Percentiles rank a stretch among this genome's conserved stretches.
phyloP scores from a whole-genome alignment of 2,329 filamentous ascomycete genomes.

The Knoxdaviesia capensis region DNA sequence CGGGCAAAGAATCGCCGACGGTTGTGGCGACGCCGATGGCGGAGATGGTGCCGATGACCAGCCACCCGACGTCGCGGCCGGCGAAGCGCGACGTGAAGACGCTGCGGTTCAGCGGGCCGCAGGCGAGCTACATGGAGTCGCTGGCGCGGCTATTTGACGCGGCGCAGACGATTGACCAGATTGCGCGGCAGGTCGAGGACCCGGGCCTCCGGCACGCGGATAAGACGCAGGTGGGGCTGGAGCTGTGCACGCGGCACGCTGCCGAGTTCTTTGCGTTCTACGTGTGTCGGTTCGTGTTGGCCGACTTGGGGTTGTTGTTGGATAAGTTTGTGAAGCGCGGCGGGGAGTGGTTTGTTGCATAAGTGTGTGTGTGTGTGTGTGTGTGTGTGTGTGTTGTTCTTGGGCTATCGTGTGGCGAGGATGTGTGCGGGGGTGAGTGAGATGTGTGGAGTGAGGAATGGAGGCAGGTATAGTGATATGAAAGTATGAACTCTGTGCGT shows the following conservation, averaged over 20 bases:
- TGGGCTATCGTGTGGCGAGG: too few species aligned
- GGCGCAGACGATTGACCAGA: conserved; percentile 81
- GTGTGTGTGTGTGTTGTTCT: too few species aligned
- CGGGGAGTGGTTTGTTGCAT: conserved; percentile 65
- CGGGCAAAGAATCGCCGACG: conserved; percentile 12
- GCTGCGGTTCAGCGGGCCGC: conserved; percentile 60
- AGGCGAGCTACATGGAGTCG: conserved; percentile 79
- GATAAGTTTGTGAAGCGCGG: conserved; percentile 96
- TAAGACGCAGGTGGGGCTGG: conserved; percentile 85
- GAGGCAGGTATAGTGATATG: too few species aligned
- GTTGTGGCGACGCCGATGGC: conserved; percentile 43
- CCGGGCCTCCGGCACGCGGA: conserved; percentile 80
- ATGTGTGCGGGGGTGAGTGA: too few species aligned
- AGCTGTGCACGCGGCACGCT: conserved; percentile 80
- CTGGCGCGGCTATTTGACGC: conserved; percentile 84
- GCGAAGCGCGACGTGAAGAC: conserved; percentile 50
- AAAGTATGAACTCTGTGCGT: too few species aligned
- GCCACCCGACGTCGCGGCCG: conserved; percentile 41
- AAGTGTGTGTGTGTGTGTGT: too few species aligned
- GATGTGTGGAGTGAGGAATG: too few species aligned
- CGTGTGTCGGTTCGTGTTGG: conserved; percentile 82
- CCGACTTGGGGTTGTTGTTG: conserved; percentile 64
- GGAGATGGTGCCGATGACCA: conserved; percentile 61
- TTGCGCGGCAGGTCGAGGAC: conserved; percentile 88
- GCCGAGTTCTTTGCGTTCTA: conserved; percentile 98